Conservation (phyloP, 176 grass and related monocot species). For the Carex cristatella region DNA sequence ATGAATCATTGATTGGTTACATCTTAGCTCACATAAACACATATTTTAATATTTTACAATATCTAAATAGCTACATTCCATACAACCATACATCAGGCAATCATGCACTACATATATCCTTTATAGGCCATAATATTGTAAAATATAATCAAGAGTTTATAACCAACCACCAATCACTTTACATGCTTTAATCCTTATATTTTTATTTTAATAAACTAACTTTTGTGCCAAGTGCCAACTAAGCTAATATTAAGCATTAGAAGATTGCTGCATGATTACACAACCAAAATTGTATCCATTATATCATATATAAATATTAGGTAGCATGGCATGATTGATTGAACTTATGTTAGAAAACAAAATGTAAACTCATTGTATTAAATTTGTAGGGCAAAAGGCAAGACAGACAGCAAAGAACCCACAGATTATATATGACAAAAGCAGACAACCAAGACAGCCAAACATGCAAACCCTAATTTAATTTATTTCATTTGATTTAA, state of each 20-base stretch:
- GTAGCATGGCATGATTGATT: conserved; percentile 11
- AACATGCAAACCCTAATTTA: neutral
- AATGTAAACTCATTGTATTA: conserved; percentile 1
- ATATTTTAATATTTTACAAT: neutral
- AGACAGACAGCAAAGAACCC: neutral
- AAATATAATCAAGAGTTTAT: neutral
- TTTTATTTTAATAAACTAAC: neutral
- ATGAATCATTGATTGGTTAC: neutral
- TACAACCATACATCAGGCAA: neutral
- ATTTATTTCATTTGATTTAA: neutral
- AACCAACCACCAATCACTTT: neutral
- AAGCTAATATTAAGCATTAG: neutral
- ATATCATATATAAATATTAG: neutral
- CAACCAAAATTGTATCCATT: neutral
- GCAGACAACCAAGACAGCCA: conserved; percentile 3
- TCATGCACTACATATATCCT: neutral
- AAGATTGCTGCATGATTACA: neutral
- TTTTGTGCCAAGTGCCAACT: neutral
- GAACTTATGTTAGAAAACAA: neutral
- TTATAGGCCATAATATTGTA: neutral
- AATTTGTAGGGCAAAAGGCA: neutral
- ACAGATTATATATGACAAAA: conserved; percentile 9
- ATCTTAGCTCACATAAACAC: neutral
- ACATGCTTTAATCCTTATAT: neutral
- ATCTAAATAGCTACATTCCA: neutral